Conservation (phyloP, 1,284 basidiomycete species). For the Sanghuangporus weigelae region DNA sequence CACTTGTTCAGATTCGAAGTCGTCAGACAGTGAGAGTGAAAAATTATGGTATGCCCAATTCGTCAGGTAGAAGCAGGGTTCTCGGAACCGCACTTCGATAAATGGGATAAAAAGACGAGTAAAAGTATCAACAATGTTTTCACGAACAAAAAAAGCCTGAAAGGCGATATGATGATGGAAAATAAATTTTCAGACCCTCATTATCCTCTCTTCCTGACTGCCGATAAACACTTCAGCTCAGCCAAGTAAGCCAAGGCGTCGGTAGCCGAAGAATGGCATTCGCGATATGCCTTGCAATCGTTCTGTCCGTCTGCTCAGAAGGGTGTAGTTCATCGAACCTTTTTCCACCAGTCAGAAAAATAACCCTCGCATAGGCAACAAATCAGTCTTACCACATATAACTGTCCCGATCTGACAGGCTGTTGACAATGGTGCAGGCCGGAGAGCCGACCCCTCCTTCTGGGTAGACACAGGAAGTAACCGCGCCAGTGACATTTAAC, state of each 20-base stretch:
- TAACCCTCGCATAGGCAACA: not conserved
- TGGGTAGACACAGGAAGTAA: constrained; percentile 26
- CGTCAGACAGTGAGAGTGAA: too few species aligned
- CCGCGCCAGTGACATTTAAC: constrained; percentile 28
- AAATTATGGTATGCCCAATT: too few species aligned
- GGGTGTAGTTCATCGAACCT: constrained; percentile 27
- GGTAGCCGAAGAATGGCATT: constrained; percentile 23
- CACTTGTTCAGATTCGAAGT: too few species aligned
- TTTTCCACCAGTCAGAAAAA: not conserved
- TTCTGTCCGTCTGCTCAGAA: constrained; percentile 29
- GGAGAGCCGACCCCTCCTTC: constrained; percentile 20
- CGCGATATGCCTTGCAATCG: constrained; percentile 28
- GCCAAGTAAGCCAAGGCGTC: constrained; percentile 26
- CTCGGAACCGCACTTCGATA: too few species aligned
- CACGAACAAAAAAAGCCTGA: too few species aligned
- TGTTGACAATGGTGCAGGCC: constrained; percentile 27
- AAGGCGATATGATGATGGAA: too few species aligned
- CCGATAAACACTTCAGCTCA: constrained; percentile 19
- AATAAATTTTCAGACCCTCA: too few species aligned
- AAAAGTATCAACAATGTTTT: too few species aligned
- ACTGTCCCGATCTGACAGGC: constrained; percentile 26
- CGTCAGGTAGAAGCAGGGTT: too few species aligned
- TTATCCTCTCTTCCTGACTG: not conserved
- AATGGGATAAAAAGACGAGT: too few species aligned
- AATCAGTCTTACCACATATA: constrained; percentile 28